phyloP scores from a whole-genome alignment of 169 alveolate species.

The Plasmodium adleri region DNA sequence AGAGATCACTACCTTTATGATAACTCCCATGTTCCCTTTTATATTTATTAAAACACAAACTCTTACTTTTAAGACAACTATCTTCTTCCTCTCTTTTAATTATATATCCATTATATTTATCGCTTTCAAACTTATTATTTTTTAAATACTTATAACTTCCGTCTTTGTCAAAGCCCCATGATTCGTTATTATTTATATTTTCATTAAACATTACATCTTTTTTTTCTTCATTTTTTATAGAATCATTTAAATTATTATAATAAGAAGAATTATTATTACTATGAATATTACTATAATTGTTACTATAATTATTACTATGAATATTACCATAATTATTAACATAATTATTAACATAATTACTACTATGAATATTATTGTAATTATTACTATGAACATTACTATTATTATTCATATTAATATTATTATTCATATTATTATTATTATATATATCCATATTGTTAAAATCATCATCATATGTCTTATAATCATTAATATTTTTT shows the following conservation, averaged over 20 bases:
- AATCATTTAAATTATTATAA: too few relatives aligned
- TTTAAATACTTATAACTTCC: background rate
- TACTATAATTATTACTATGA: too few relatives aligned
- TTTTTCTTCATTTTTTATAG: too few relatives aligned
- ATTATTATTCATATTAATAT: background rate
- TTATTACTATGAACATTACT: background rate
- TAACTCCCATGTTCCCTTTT: constrained; percentile 2
- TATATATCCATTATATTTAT: background rate
- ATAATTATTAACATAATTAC: too few relatives aligned
- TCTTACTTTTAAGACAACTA: constrained; percentile 29
- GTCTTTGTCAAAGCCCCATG: background rate
- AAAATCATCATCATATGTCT: background rate
- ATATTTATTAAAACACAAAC: background rate
- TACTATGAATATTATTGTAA: background rate
- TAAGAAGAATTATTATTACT: too few relatives aligned
- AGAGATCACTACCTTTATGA: constrained; percentile 5
- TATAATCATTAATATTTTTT: background rate
- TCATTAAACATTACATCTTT: too few relatives aligned
- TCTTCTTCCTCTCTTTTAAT: background rate
- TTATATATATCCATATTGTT: background rate
- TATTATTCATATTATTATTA: background rate
- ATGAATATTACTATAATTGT: too few relatives aligned
- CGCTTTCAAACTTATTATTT: constrained; percentile 8
- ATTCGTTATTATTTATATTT: too few relatives aligned
- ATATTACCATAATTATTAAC: too few relatives aligned